Evolutionary conservation across 2,329 filamentous ascomycete genomes (phyloP).

Genomic region (Colletotrichum musae): DNA sequence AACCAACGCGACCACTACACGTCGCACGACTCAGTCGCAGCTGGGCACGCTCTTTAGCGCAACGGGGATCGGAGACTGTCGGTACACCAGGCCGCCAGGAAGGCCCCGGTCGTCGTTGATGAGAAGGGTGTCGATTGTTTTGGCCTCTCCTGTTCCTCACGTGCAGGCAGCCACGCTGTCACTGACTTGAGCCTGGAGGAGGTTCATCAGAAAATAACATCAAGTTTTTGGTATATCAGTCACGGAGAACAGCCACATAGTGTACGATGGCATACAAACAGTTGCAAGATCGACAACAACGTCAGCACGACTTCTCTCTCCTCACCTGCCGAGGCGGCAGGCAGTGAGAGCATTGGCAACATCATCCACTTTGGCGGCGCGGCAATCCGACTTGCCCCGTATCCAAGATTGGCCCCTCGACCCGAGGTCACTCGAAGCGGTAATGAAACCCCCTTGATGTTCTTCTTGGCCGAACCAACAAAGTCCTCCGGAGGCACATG

Average conservation of each 20-base stretch:
- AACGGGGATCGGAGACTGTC: background rate
- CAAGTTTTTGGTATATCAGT: too few species aligned
- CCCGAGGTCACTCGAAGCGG: conserved; percentile 15
- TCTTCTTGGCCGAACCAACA: conserved; percentile 11
- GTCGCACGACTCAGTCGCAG: conserved; percentile 32
- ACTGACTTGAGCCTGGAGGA: conserved; percentile 3
- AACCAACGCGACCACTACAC: background rate
- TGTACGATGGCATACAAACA: too few species aligned
- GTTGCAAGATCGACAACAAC: conserved; percentile 1
- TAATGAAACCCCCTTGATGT: conserved; percentile 11
- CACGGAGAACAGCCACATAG: too few species aligned
- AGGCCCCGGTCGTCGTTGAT: background rate
- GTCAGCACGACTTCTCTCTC: background rate
- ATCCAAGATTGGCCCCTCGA: conserved; percentile 28
- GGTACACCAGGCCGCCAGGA: background rate
- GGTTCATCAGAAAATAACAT: too few species aligned
- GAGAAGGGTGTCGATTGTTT: background rate
- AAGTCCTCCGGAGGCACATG: too few species aligned
- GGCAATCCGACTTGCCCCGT: conserved; percentile 34
- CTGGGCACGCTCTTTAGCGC: background rate
- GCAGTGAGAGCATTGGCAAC: background rate
- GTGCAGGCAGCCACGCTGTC: background rate
- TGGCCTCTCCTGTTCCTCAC: background rate
- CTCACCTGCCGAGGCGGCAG: conserved; percentile 1
- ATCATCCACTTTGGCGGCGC: conserved; percentile 21